A percentile compares a stretch with the other conserved stretches of the same genome.
Conservation (phyloP, 2,329 filamentous ascomycete genomes). For the Fusarium sp. region DNA sequence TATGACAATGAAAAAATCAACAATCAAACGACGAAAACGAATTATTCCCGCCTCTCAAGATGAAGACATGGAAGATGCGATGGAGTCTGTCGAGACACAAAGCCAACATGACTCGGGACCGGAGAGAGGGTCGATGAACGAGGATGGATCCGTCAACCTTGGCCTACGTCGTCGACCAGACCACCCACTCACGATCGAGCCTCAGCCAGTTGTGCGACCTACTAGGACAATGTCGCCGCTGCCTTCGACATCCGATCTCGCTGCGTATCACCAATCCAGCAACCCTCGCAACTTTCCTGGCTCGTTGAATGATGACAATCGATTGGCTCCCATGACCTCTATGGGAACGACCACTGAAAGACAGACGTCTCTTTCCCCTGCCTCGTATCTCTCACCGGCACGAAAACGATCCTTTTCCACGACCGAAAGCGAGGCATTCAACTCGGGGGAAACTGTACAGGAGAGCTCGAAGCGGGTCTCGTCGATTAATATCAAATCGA, state of each 20-base stretch:
- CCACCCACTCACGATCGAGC: conserved; percentile 60
- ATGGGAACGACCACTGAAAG: conserved; percentile 60
- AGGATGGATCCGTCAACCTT: conserved; percentile 74
- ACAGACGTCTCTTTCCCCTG: conserved; percentile 70
- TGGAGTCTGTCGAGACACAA: conserved; percentile 57
- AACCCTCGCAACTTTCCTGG: conserved; percentile 53
- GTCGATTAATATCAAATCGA: conserved; percentile 82
- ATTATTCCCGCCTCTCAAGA: conserved; percentile 83
- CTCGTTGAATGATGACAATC: conserved; percentile 67
- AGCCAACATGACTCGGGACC: conserved; percentile 52
- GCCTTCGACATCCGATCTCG: conserved; percentile 58
- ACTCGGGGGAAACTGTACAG: conserved; percentile 53
- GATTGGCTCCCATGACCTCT: conserved; percentile 67
- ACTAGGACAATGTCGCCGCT: conserved; percentile 60
- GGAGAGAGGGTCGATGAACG: conserved; percentile 69
- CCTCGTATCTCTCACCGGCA: conserved; percentile 68
- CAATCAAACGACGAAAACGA: conserved; percentile 95
- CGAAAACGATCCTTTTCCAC: conserved; percentile 78
- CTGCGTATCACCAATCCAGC: conserved; percentile 64
- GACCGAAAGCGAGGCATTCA: conserved; percentile 63
- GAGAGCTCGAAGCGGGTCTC: conserved; percentile 73
- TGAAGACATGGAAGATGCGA: conserved; percentile 62
- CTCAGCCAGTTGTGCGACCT: conserved; percentile 58
- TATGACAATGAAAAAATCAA: conserved; percentile 98
- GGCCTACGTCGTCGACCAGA: conserved; percentile 65